Conservation (phyloP, 78 protist species). For the Dictyostelium intermedium region DNA sequence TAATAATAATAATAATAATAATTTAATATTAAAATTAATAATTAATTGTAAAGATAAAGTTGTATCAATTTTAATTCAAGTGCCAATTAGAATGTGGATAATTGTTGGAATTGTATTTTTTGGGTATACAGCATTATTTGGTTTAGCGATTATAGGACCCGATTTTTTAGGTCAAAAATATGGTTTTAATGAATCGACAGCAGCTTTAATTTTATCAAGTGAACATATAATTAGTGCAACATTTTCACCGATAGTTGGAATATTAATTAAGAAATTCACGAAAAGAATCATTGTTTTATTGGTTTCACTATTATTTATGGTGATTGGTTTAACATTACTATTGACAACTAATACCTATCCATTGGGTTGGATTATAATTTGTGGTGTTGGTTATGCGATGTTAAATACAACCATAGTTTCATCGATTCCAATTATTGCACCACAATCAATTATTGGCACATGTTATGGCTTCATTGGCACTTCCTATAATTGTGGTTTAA, state of each 20-base stretch:
- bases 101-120: conserved; percentile 53
- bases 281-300: not conserved
- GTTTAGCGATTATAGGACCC: conserved; percentile 57
- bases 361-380: conserved; percentile 17
- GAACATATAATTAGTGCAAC: conserved; percentile 14
- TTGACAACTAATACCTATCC: not conserved
- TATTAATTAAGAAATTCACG: not conserved
- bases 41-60: not conserved
- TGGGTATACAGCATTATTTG: conserved; percentile 61
- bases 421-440: conserved; percentile 34
- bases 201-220: conserved; percentile 40
- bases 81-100: conserved; percentile 58
- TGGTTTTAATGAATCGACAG: conserved; percentile 46
- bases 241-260: conserved; percentile 46
- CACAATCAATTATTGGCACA: conserved; percentile 33
- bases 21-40: not conserved
- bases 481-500: conserved; percentile 37
- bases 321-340: conserved; percentile 1
- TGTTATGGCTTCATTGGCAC: conserved; percentile 69
- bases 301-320: not conserved
- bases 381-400: conserved; percentile 57
- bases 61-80: not conserved
- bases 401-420: conserved; percentile 46
- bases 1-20: not conserved
- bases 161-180: conserved; percentile 30